Evolutionary conservation across 2,329 filamentous ascomycete species (phyloP).

Genomic region (Penicillium sp.): DNA sequence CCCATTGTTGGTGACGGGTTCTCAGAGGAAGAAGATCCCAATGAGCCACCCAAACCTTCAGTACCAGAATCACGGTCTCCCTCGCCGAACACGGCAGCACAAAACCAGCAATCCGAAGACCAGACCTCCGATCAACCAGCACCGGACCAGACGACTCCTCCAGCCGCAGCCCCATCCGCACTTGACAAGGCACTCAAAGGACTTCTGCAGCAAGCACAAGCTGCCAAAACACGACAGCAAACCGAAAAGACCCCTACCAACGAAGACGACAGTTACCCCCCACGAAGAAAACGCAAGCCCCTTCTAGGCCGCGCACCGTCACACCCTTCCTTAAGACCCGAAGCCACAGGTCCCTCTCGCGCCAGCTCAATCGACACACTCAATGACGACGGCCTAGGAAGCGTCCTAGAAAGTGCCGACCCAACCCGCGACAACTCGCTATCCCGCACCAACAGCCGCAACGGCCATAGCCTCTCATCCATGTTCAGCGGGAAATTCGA

Average conservation of each 20-base stretch:
- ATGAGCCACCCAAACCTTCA: conserved; percentile 16
- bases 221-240: conserved; percentile 28
- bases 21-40: conserved; percentile 13
- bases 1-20: conserved; percentile 18
- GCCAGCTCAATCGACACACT: conserved; percentile 50
- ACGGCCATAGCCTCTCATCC: conserved; percentile 31
- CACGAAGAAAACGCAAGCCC: conserved; percentile 31
- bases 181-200: conserved; percentile 40
- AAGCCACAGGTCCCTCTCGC: conserved; percentile 33
- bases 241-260: conserved; percentile 18
- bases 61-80: conserved; percentile 23
- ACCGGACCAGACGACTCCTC: conserved; percentile 7
- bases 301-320: conserved; percentile 44
- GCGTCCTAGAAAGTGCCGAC: conserved; percentile 29
- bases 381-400: conserved; percentile 43
- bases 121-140: conserved; percentile 15
- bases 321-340: conserved; percentile 26
- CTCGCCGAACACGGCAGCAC: conserved; percentile 17
- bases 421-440: conserved; percentile 20
- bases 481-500: conserved; percentile 32
- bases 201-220: conserved; percentile 40
- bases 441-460: conserved; percentile 25
- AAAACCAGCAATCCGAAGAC: conserved; percentile 7
- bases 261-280: conserved; percentile 18
- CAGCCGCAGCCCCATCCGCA: conserved; percentile 24